Percentiles rank a stretch among this genome's conserved stretches.
Conservation (phyloP, 768 basidiomycete species). For the Agaricus sinodeliciosus region DNA sequence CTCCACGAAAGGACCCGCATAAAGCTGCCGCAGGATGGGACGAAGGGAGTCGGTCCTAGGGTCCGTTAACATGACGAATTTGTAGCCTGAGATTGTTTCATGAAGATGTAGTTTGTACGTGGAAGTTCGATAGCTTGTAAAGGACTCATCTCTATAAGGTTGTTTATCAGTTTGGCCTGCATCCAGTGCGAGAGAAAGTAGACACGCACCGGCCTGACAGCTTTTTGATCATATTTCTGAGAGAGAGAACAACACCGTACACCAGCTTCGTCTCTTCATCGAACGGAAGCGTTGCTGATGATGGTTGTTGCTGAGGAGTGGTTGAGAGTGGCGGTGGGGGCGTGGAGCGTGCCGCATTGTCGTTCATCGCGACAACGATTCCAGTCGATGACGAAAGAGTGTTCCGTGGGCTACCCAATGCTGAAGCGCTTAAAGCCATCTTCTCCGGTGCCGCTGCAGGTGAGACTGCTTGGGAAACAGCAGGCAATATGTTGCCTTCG, state of each 20-base stretch:
- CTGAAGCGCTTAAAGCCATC: constrained; percentile 26
- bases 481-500: constrained; percentile 69
- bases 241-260: constrained; percentile 87
- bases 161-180: background rate
- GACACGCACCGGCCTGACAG: constrained; percentile 68
- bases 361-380: constrained; percentile 57
- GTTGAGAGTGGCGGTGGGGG: constrained; percentile 24
- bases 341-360: constrained; percentile 27
- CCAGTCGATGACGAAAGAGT: constrained; percentile 61
- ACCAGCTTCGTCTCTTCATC: constrained; percentile 98
- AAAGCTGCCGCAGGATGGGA: constrained; percentile 80
- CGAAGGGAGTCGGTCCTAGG: constrained; percentile 78
- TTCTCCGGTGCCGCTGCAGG: constrained; percentile 23
- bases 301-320: constrained; percentile 28
- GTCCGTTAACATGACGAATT: constrained; percentile 92
- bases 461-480: constrained; percentile 66
- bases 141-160: constrained; percentile 72
- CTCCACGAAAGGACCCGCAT: constrained; percentile 90
- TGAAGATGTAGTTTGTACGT: constrained; percentile 91
- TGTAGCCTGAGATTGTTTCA: constrained; percentile 89
- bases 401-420: constrained; percentile 54
- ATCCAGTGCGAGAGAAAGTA: background rate
- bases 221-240: constrained; percentile 94
- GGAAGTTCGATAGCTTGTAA: constrained; percentile 86
- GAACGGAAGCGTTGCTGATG: constrained; percentile 57